Conservation (phyloP, 2,329 filamentous ascomycete genomes). For the Colletotrichum gloeosporioides region DNA sequence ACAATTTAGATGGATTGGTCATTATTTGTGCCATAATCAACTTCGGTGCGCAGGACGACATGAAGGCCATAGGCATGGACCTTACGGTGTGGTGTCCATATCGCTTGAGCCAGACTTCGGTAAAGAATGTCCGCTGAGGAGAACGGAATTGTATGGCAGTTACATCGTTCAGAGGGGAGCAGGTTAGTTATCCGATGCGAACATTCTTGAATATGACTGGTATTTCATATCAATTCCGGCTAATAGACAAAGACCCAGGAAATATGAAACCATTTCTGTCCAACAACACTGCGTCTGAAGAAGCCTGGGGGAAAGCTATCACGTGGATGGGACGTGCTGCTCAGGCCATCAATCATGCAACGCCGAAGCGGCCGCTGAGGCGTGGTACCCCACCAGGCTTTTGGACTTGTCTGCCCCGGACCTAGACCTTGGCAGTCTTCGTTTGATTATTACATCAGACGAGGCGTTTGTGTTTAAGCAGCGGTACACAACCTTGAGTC, state of each 20-base stretch:
- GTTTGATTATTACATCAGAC: background rate
- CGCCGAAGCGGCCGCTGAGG: background rate
- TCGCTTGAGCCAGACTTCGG: background rate
- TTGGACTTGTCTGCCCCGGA: background rate
- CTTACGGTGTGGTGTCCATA: background rate
- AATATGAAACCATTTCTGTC: background rate
- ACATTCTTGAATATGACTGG: no score
- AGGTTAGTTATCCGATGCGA: background rate
- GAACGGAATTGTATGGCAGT: background rate
- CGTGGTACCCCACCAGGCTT: background rate
- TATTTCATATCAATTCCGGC: no score
- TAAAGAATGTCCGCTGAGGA: background rate
- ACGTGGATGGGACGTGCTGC: background rate
- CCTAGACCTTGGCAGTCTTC: background rate
- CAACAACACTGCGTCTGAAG: background rate
- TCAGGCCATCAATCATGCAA: background rate
- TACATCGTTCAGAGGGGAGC: background rate
- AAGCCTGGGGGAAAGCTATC: background rate
- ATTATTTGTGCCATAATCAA: background rate
- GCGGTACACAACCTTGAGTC: background rate
- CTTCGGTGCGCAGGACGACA: background rate
- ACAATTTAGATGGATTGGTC: background rate
- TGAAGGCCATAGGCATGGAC: background rate
- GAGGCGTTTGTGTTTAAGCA: rapidly evolving
- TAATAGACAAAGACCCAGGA: background rate